A percentile compares a stretch with the other conserved stretches of the same genome.
Evolutionary conservation across 768 basidiomycete species (phyloP).

Genomic region (Leccinum aurantiacum): DNA sequence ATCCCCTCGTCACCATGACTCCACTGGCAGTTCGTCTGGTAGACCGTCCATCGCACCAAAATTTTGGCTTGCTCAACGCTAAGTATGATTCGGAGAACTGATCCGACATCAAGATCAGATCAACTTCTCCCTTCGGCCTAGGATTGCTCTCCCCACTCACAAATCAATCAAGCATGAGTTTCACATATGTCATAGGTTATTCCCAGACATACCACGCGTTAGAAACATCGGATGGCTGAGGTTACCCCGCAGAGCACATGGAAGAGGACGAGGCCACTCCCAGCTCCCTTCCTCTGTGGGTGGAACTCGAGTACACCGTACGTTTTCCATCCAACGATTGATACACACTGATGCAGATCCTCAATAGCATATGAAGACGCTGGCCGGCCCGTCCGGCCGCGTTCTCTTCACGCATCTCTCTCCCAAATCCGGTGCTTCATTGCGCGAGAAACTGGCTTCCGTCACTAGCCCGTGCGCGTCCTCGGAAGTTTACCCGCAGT

Average conservation of each 20-base stretch:
- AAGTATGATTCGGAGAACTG: background rate
- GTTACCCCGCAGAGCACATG: slow-evolving; percentile 70
- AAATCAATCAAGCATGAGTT: slow-evolving; percentile 37
- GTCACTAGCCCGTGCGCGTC: slow-evolving; percentile 15
- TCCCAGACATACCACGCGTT: background rate
- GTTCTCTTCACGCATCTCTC: slow-evolving; percentile 91
- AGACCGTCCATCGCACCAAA: background rate
- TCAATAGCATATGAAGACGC: slow-evolving; percentile 74
- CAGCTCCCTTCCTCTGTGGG: slow-evolving; percentile 82
- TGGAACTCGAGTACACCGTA: slow-evolving; percentile 87
- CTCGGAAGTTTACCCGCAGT: slow-evolving; percentile 27
- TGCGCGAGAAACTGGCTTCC: slow-evolving; percentile 34
- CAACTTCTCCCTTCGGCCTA: background rate
- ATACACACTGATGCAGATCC: background rate
- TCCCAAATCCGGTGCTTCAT: slow-evolving; percentile 55
- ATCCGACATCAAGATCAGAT: background rate
- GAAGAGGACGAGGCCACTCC: slow-evolving; percentile 85
- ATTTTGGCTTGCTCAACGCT: background rate
- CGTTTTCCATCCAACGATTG: slow-evolving; percentile 19
- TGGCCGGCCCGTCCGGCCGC: slow-evolving; percentile 63
- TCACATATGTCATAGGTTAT: slow-evolving; percentile 59
- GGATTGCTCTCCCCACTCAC: background rate
- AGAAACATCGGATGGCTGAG: background rate
- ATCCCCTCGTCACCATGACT: no score
- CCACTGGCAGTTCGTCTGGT: background rate